Conservation (phyloP, 2,329 filamentous ascomycete species). For the Alternaria sp. region DNA sequence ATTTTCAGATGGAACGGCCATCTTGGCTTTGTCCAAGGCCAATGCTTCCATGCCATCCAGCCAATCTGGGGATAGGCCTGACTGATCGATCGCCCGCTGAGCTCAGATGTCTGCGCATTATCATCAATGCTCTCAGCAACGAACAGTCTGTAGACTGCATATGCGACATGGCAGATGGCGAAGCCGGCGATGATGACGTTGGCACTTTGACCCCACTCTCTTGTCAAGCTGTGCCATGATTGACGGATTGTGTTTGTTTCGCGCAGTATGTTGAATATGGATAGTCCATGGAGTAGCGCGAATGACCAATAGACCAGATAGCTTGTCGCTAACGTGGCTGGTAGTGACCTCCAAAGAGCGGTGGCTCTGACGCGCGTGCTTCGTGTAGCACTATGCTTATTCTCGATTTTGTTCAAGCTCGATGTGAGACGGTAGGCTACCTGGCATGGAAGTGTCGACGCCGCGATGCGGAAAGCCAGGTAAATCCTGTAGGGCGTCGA, state of each 20-base stretch:
- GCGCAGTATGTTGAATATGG: accelerated
- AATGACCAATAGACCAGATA: not conserved
- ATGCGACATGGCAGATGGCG: not conserved
- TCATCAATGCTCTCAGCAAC: not conserved
- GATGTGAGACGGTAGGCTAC: not conserved
- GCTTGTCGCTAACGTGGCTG: not conserved
- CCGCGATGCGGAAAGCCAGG: accelerated
- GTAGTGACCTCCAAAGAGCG: not conserved
- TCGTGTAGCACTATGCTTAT: not conserved
- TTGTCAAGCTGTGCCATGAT: accelerated
- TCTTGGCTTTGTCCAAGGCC: accelerated
- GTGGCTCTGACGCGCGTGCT: not conserved
- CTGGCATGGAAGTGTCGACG: accelerated
- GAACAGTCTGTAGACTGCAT: accelerated
- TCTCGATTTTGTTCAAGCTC: not conserved
- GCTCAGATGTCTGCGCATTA: not conserved
- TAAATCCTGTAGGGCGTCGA: not conserved
- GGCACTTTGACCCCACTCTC: not conserved
- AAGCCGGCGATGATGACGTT: not conserved
- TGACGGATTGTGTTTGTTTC: not conserved
- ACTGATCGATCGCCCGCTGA: not conserved
- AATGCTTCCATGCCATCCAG: too few relatives aligned
- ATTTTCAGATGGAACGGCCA: not conserved
- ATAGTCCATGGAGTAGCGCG: not conserved
- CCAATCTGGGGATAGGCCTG: too few relatives aligned